Evolutionary conservation across 345 rosid species (phyloP).

Genomic region (Trapa bicornis): DNA sequence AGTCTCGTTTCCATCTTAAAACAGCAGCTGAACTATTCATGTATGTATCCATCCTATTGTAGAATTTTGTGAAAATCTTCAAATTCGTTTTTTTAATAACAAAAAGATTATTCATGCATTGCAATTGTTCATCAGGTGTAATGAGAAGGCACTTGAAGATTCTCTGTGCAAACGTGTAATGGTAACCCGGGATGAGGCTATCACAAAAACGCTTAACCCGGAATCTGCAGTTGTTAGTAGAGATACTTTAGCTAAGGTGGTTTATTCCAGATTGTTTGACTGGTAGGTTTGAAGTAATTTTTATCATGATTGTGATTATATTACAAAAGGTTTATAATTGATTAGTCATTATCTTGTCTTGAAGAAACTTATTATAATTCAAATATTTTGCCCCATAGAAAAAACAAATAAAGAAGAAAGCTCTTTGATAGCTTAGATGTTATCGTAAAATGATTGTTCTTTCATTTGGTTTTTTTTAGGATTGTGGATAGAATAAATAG

Average conservation of each 20-base stretch:
- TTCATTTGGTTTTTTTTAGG: conserved; percentile 25
- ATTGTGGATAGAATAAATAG: conserved; percentile 81
- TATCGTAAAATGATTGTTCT: no score
- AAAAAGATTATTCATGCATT: neutral
- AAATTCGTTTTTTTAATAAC: no score
- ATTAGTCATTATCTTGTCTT: neutral
- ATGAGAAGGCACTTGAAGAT: conserved; percentile 73
- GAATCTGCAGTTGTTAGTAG: conserved; percentile 69
- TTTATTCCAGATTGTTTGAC: conserved; percentile 86
- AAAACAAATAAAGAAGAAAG: no score
- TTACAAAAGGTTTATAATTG: neutral
- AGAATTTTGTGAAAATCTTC: no score
- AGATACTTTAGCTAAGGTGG: conserved; percentile 93
- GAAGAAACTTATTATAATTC: no score
- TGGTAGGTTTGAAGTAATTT: conserved; percentile 37
- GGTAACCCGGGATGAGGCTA: conserved; percentile 91
- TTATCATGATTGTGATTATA: neutral
- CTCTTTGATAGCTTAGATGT: neutral
- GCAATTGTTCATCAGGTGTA: conserved; percentile 46
- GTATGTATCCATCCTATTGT: conserved; percentile 19
- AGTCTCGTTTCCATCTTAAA: conserved; percentile 65
- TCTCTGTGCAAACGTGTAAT: conserved; percentile 91
- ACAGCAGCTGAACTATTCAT: conserved; percentile 77
- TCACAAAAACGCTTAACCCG: conserved; percentile 85
- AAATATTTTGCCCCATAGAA: no score